These are phyloP conservation scores for Hordeum pubiflorum DNA, from an alignment of 202 grass and related monocot genomes.

Conservation along the genomic window DNA sequence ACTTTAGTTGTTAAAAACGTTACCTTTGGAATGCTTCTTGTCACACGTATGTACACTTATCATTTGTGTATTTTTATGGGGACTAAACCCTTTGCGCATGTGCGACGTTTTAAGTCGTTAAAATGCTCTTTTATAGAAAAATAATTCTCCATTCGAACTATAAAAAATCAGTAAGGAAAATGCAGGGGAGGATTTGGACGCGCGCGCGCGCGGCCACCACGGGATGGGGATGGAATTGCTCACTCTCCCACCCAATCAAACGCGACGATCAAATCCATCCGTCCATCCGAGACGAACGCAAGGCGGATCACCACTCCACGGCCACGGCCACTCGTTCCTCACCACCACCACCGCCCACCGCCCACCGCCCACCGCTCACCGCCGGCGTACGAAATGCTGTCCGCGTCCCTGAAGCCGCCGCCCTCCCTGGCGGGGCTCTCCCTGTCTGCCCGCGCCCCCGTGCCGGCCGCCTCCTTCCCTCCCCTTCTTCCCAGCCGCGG, in stretches of 20 bases:
- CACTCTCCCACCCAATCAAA: not conserved
- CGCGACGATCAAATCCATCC: not conserved
- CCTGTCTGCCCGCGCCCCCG: not conserved
- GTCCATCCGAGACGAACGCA: not conserved
- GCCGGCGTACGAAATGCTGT: constrained; percentile 36
- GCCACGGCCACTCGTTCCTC: constrained; percentile 38
- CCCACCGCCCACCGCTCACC: not conserved
- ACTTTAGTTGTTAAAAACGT: no score
- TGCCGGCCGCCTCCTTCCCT: not conserved
- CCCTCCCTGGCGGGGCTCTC: constrained; percentile 2
- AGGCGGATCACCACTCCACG: not conserved
- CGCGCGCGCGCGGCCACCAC: not conserved
- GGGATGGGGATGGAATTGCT: not conserved
- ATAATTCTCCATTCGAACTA: no score
- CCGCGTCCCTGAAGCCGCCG: constrained; percentile 26
- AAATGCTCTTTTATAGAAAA: no score
- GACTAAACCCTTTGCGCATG: no score
- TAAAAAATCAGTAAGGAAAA: no score
- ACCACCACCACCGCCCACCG: not conserved
- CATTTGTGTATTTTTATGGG: no score
- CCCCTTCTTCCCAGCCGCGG: not conserved
- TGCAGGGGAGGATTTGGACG: not conserved
- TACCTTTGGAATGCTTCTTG: no score
- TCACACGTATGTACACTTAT: no score
- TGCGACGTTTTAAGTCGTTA: no score